Percentiles rank a stretch among this genome's conserved stretches.
Conservation (phyloP, 2,329 filamentous ascomycete species). For the Cryphonectria naterciae region DNA sequence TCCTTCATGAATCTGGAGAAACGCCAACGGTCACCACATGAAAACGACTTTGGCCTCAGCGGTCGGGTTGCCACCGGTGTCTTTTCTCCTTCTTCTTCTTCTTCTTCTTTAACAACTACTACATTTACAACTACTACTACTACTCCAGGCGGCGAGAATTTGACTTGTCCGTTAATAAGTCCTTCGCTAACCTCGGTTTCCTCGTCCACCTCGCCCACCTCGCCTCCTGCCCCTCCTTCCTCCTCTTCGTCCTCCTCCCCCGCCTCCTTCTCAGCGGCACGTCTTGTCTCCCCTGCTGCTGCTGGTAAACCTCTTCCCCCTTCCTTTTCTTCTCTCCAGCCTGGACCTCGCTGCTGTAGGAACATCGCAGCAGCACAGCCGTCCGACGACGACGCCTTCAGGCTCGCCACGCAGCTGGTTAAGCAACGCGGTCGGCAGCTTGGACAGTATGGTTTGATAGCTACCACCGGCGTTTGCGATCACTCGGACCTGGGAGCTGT, state of each 20-base stretch:
- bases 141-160: slow-evolving; percentile 1
- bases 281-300: background rate
- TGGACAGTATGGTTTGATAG: slow-evolving; percentile 39
- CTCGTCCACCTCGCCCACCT: background rate
- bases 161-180: background rate
- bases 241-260: background rate
- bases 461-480: slow-evolving; percentile 33
- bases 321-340: background rate
- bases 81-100: background rate
- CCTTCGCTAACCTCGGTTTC: slow-evolving; percentile 8
- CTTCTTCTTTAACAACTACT: too few relatives aligned
- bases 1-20: slow-evolving; percentile 29
- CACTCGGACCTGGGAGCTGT: slow-evolving; percentile 28
- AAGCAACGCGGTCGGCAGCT: slow-evolving; percentile 32
- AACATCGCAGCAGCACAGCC: slow-evolving; percentile 5
- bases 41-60: slow-evolving; percentile 14
- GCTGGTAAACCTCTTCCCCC: background rate
- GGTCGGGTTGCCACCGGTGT: slow-evolving; percentile 13
- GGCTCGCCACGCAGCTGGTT: slow-evolving; percentile 28
- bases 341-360: background rate
- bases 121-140: background rate
- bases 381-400: slow-evolving; percentile 27
- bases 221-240: slow-evolving; percentile 11
- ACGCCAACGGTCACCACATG: slow-evolving; percentile 12
- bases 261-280: background rate